A percentile compares a stretch with the other conserved stretches of the same genome.
Conservation (phyloP, 2,329 filamentous ascomycete species). For the Pseudogymnoascus sp. region DNA sequence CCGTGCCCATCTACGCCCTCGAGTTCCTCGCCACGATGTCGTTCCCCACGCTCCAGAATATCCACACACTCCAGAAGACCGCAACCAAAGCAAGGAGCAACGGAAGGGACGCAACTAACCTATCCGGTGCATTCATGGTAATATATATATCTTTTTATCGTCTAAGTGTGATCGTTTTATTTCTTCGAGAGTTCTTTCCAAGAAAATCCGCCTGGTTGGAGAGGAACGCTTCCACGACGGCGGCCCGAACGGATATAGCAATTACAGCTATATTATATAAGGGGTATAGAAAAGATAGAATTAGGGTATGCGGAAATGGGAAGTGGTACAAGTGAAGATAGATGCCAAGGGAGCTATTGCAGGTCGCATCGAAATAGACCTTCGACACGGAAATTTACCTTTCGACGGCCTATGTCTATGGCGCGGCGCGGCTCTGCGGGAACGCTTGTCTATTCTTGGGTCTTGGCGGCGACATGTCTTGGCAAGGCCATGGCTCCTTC, state of each 20-base stretch:
- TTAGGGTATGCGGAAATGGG: neutral
- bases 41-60: conserved; percentile 1
- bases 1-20: neutral
- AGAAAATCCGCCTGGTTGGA: neutral
- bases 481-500: neutral
- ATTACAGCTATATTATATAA: neutral
- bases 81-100: conserved; percentile 14
- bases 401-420: neutral
- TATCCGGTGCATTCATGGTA: conserved; percentile 45
- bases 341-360: conserved; percentile 2
- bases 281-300: neutral
- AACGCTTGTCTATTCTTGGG: conserved; percentile 9
- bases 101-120: conserved; percentile 32
- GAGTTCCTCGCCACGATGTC: conserved; percentile 1
- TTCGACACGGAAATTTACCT: conserved; percentile 2
- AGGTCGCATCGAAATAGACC: conserved; percentile 3
- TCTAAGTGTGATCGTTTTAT: neutral
- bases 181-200: neutral
- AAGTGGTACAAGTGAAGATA: neutral
- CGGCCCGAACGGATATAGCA: neutral
- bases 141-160: conserved; percentile 9
- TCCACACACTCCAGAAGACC: conserved; percentile 1
- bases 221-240: neutral
- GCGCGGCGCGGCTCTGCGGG: neutral
- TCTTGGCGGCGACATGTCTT: neutral